Percentiles rank a stretch among this genome's conserved stretches.
These are phyloP conservation scores for Candida nitratophila DNA, from an alignment of 805 yeast genomes.

Conservation along the genomic window DNA sequence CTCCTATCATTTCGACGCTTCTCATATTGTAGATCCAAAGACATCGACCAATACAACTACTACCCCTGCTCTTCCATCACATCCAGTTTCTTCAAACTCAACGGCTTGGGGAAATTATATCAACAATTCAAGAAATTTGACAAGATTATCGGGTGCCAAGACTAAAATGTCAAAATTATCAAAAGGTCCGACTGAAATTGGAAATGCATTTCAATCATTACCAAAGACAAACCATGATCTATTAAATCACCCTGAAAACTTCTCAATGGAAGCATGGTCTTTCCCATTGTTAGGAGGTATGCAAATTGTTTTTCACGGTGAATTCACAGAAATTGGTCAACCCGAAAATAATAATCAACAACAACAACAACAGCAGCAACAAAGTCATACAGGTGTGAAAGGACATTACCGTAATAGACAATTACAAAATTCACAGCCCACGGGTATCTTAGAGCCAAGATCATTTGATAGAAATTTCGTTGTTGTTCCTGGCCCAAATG, in stretches of 20 bases:
- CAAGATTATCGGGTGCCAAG: slow-evolving; percentile 49
- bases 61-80: slow-evolving; percentile 8
- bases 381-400: slow-evolving; percentile 5
- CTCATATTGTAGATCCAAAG: slow-evolving; percentile 34
- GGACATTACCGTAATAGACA: slow-evolving; percentile 10
- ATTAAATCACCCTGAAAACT: slow-evolving; percentile 51
- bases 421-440: slow-evolving; percentile 2
- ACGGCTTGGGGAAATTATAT: slow-evolving; percentile 59
- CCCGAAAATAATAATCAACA: slow-evolving; percentile 31
- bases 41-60: slow-evolving; percentile 3
- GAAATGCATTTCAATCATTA: slow-evolving; percentile 50
- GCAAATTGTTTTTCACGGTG: slow-evolving; percentile 77
- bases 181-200: slow-evolving; percentile 63
- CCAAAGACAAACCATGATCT: slow-evolving; percentile 79
- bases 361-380: slow-evolving; percentile 7
- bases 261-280: slow-evolving; percentile 73
- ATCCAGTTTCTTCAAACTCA: slow-evolving; percentile 11
- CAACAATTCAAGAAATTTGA: slow-evolving; percentile 69
- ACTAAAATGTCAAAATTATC: slow-evolving; percentile 53
- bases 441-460: slow-evolving; percentile 44
- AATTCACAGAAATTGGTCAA: slow-evolving; percentile 58
- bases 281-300: slow-evolving; percentile 70
- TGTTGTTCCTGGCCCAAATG: slow-evolving; percentile 61
- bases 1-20: slow-evolving; percentile 68
- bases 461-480: slow-evolving; percentile 83